Base-by-base conservation (phyloP, 1,284 basidiomycete genomes). In the Mycena citricolor region DNA sequence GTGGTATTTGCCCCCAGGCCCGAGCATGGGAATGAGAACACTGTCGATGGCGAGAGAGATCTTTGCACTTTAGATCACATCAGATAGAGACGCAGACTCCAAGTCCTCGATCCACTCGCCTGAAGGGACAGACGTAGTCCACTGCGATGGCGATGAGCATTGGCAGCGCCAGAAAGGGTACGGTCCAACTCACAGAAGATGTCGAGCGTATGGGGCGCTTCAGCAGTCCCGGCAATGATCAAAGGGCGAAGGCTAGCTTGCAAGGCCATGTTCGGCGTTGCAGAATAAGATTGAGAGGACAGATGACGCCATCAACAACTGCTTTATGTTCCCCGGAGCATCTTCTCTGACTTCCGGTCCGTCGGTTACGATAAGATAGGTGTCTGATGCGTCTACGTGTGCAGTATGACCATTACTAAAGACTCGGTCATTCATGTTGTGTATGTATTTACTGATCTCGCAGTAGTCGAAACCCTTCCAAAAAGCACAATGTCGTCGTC, bases 41-140 rank as follows among this genome's bases (percentile, higher is more conserved):
- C 55, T 66, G 34, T 88, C 76, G 49, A 89, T 76, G n/a, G 73
- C 69, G 16, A 69, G 58, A 3, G 79, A 68, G 37, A 86, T 58
- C 64, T 87, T 89, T 11, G 77, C 78, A 52, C 83, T 84, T 49
- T 26, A 14, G 20, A 39, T 42, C 5, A 29, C 32, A 19, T 22
- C 12, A 7, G 17, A 35, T 19, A 36, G 38, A 22, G 16, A 30
- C 29, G 16, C 19, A 28, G 21, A 7, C 22, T 3, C 12, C 20
- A n/a, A 30, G 13, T 23, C 29, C 36, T 14, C n/a, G 34, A 5
- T 6, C 29, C 6, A 39, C 35, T 20, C 29, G 79, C 82, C 81
- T 86, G 73, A 79, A 94, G 0, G 93, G 93, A 61, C 93, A 94
- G 55, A 91, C 84, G 60, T 88, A 90, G 67, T 94, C 91, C 64